A percentile compares a stretch with the other conserved stretches of the same genome.
Evolutionary conservation across 2,329 filamentous ascomycete species (phyloP).

Genomic region (Aureobasidium lini): DNA sequence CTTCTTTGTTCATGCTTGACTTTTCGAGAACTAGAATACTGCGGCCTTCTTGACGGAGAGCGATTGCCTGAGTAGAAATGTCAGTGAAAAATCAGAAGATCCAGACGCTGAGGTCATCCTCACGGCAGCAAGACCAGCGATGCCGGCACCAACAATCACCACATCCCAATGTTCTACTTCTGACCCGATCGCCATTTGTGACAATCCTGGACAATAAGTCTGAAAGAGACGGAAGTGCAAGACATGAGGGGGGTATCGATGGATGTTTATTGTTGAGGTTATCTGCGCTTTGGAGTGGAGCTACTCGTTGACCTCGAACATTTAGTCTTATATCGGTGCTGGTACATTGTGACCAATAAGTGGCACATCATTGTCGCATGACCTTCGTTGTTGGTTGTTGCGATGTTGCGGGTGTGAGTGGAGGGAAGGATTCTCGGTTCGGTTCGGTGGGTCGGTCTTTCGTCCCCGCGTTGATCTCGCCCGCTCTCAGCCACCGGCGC

Average conservation of each 20-base stretch:
- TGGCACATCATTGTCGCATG: background rate
- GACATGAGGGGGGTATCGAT: background rate
- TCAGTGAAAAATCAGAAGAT: background rate
- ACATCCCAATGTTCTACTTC: constrained; percentile 14
- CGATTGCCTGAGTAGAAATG: constrained; percentile 25
- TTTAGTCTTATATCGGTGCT: background rate
- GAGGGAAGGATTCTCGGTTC: background rate
- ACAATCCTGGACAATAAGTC: constrained; percentile 11
- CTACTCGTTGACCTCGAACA: background rate
- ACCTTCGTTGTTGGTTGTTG: background rate
- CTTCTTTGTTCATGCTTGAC: constrained; percentile 27
- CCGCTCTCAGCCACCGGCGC: background rate
- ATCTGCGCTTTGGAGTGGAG: background rate
- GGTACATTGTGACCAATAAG: constrained; percentile 1
- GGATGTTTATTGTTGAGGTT: background rate
- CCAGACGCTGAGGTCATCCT: background rate
- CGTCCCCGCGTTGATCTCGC: background rate
- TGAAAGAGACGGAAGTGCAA: constrained; percentile 10
- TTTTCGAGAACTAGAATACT: constrained; percentile 27
- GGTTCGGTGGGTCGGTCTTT: background rate
- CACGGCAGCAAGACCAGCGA: constrained; percentile 19
- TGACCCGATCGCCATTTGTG: constrained; percentile 13
- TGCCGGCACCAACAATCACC: constrained; percentile 20
- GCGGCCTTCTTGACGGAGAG: constrained; percentile 25
- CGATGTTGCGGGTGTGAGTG: background rate